These are phyloP conservation scores for Sugiyamaella valdiviana DNA, from an alignment of 805 yeast genomes.

Conservation along the genomic window DNA sequence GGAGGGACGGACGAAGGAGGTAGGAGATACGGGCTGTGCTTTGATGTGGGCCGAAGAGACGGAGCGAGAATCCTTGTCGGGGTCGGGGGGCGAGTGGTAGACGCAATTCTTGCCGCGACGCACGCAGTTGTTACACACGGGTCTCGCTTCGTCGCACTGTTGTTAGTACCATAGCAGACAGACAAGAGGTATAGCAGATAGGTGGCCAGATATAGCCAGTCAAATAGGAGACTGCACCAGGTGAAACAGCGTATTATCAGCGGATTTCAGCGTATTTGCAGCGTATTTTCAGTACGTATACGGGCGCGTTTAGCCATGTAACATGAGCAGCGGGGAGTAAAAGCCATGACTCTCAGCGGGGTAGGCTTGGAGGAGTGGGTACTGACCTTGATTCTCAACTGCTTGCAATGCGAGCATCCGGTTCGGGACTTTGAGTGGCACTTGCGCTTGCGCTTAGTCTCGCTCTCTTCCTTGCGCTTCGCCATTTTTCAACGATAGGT, in stretches of 20 bases:
- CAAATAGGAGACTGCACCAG: neutral
- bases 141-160: constrained; percentile 23
- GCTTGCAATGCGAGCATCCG: constrained; percentile 24
- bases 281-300: too few species aligned
- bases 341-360: too few species aligned
- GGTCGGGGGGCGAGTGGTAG: constrained; percentile 5
- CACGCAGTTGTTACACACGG: constrained; percentile 20
- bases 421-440: constrained; percentile 23
- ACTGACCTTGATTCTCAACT: constrained; percentile 21
- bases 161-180: constrained; percentile 1
- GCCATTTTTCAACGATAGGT: too few species aligned
- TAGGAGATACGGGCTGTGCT: neutral
- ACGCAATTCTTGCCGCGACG: constrained; percentile 18
- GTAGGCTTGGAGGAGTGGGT: too few species aligned
- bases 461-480: neutral
- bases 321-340: too few species aligned
- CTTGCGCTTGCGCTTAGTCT: constrained; percentile 15
- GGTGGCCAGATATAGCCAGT: neutral
- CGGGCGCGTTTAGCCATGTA: too few species aligned
- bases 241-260: too few species aligned
- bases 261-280: too few species aligned
- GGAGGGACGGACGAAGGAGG: neutral
- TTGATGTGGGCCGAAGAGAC: neutral
- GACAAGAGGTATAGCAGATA: neutral
- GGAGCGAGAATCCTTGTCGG: too few species aligned